Evolutionary conservation across 257 asterid species (phyloP).

Genomic region (Perilla frutescens): DNA sequence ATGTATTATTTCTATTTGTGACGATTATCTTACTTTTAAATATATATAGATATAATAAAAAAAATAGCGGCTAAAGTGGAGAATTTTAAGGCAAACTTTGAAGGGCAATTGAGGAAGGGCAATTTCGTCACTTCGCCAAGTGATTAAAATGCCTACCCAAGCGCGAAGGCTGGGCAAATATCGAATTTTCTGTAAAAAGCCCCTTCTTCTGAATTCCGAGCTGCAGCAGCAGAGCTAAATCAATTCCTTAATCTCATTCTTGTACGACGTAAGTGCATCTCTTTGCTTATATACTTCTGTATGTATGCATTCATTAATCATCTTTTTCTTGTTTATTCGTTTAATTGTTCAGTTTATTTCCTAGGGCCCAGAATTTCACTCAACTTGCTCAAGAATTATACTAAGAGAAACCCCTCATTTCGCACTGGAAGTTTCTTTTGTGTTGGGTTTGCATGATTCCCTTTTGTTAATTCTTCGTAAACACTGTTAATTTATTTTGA

Average conservation of each 20-base stretch:
- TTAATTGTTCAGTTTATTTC: background rate
- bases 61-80: background rate
- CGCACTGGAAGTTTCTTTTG: background rate
- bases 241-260: background rate
- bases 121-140: background rate
- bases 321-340: background rate
- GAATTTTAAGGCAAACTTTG: background rate
- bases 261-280: no score
- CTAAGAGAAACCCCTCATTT: background rate
- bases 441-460: background rate
- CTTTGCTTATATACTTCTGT: no score
- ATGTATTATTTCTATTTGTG: no score
- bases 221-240: background rate
- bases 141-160: background rate
- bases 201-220: slow-evolving; percentile 1
- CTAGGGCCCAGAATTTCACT: slow-evolving; percentile 4
- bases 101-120: slow-evolving; percentile 22
- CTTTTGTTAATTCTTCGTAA: background rate
- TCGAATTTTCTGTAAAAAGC: background rate
- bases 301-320: background rate
- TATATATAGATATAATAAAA: no score
- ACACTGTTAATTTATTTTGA: background rate
- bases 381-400: no score
- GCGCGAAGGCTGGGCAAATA: background rate
- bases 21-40: no score